Evolutionary conservation across 768 basidiomycete genomes (phyloP).

Genomic region (Pleurotus cornucopiae): DNA sequence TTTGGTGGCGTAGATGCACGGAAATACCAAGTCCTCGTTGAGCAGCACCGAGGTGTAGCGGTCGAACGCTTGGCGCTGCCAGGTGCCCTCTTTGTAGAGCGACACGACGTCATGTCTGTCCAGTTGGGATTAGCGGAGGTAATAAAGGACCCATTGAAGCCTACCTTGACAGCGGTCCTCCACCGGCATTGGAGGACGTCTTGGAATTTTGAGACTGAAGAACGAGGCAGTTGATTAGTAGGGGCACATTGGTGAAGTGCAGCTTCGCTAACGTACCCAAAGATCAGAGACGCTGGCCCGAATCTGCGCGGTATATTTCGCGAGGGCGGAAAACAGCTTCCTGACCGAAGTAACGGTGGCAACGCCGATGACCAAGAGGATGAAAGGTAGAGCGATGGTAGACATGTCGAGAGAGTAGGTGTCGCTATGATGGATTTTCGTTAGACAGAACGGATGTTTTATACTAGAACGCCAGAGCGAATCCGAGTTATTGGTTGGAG

Average conservation of each 20-base stretch:
- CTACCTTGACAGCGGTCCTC: slow-evolving; percentile 17
- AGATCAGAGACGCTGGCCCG: neutral
- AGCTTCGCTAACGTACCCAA: neutral
- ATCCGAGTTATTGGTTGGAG: too few relatives aligned
- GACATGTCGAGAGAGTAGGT: neutral
- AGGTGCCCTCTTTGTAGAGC: slow-evolving; percentile 15
- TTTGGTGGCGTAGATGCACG: slow-evolving; percentile 19
- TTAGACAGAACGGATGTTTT: too few relatives aligned
- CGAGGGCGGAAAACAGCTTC: neutral
- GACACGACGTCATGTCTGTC: slow-evolving; percentile 11
- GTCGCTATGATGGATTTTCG: neutral
- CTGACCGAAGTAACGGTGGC: neutral
- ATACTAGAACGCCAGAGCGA: too few relatives aligned
- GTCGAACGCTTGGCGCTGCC: slow-evolving; percentile 18
- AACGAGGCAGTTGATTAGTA: neutral
- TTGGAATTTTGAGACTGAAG: too few relatives aligned
- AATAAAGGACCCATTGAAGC: neutral
- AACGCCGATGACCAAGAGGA: neutral
- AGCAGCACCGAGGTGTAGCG: slow-evolving; percentile 14
- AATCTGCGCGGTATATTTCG: neutral
- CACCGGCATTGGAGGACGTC: neutral
- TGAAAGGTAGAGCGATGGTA: neutral
- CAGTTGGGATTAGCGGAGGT: too few relatives aligned
- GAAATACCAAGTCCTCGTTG: slow-evolving; percentile 18
- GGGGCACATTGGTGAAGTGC: neutral